phyloP scores from a whole-genome alignment of 345 rosid genomes.

The Toxicodendron radicans region DNA sequence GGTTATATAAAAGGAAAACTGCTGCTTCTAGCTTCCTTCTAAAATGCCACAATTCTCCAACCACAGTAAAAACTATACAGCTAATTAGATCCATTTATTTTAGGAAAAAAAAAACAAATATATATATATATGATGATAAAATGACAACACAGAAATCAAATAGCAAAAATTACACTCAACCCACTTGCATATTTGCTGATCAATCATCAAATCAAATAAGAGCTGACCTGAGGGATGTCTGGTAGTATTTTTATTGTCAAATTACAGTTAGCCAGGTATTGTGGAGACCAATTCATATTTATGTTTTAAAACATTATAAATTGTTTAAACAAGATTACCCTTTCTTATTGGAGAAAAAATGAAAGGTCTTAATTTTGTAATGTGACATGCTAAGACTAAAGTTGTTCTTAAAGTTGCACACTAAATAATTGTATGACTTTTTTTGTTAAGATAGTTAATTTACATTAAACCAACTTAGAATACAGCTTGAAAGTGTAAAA shows the following conservation, averaged over 20 bases:
- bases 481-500: slow-evolving; percentile 7
- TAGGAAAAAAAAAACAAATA: background rate
- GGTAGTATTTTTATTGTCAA: background rate
- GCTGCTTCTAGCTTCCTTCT: slow-evolving; percentile 3
- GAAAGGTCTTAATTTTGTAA: background rate
- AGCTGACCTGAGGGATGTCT: background rate
- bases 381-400: background rate
- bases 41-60: slow-evolving; percentile 23
- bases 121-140: background rate
- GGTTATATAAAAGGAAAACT: slow-evolving; percentile 13
- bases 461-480: background rate
- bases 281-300: background rate
- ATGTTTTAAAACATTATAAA: slow-evolving; percentile 8
- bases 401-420: background rate
- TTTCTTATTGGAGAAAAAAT: background rate
- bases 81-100: background rate
- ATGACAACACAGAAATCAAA: background rate
- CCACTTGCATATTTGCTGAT: slow-evolving; percentile 3
- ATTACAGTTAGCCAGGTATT: slow-evolving; percentile 16
- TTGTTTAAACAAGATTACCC: background rate
- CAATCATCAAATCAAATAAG: background rate
- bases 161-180: slow-evolving; percentile 8
- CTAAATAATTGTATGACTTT: background rate
- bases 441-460: background rate
- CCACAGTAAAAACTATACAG: background rate